Evolutionary conservation across 768 basidiomycete genomes (phyloP).

Genomic region (Terana coerulea): DNA sequence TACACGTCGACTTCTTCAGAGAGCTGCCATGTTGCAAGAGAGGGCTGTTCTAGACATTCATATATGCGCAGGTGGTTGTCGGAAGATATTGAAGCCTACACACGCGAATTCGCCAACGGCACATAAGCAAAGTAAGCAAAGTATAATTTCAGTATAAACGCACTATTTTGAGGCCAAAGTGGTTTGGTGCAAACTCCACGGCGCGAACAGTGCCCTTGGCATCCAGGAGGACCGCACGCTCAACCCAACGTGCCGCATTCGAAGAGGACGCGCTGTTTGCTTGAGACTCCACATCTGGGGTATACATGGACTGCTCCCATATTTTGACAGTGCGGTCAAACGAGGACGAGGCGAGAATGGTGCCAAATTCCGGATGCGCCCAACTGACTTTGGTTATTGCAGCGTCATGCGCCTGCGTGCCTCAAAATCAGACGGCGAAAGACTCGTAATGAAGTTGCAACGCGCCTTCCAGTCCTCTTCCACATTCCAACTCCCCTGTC

Average conservation of each 20-base stretch:
- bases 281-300: conserved; percentile 25
- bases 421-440: too few relatives aligned
- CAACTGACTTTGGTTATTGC: conserved; percentile 80
- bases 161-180: conserved; percentile 87
- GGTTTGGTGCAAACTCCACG: conserved; percentile 84
- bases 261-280: conserved; percentile 18
- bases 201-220: conserved; percentile 81
- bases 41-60: conserved; percentile 79
- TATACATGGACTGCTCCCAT: conserved; percentile 66
- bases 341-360: conserved; percentile 79
- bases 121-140: not conserved
- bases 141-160: conserved; percentile 23
- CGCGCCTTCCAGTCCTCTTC: conserved; percentile 91
- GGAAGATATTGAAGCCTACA: conserved; percentile 81
- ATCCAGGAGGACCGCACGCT: conserved; percentile 73
- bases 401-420: conserved; percentile 85
- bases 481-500: conserved; percentile 66
- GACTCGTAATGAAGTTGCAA: not conserved
- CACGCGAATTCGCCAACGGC: not conserved
- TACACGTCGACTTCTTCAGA: conserved; percentile 74
- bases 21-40: conserved; percentile 70
- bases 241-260: conserved; percentile 57
- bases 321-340: conserved; percentile 92
- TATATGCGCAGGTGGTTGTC: conserved; percentile 89
- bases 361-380: conserved; percentile 92